Conservation (phyloP, 371 early-diverging fungal genomes). For the Mortierella sp. region DNA sequence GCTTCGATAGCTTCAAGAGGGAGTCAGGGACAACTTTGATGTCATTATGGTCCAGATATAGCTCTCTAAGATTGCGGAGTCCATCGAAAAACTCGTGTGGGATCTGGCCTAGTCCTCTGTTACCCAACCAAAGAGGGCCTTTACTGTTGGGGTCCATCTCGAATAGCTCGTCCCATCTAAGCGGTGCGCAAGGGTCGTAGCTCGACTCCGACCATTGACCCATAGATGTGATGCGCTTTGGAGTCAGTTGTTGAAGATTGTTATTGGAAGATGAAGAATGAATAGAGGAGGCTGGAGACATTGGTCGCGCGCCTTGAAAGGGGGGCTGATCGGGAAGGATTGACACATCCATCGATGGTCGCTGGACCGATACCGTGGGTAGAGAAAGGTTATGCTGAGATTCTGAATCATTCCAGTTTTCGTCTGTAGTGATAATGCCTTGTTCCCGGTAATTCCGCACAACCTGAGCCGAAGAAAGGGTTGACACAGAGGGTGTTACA, state of each 20-base stretch:
- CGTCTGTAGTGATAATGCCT: constrained; percentile 29
- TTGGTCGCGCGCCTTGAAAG: constrained; percentile 17
- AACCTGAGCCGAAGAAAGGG: constrained; percentile 29
- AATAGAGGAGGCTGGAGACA: constrained; percentile 26
- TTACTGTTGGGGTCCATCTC: constrained; percentile 57
- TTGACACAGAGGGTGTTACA: constrained; percentile 25
- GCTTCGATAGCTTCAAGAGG: constrained; percentile 60
- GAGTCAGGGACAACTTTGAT: constrained; percentile 58
- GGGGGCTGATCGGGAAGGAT: constrained; percentile 35
- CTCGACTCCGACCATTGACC: constrained; percentile 54
- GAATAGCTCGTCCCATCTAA: constrained; percentile 54
- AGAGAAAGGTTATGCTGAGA: constrained; percentile 9
- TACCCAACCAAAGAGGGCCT: constrained; percentile 51
- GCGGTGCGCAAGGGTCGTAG: constrained; percentile 51
- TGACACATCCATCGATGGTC: constrained; percentile 39
- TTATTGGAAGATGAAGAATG: constrained; percentile 23
- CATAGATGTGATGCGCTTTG: constrained; percentile 20
- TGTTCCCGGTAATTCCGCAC: constrained; percentile 18
- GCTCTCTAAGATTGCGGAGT: constrained; percentile 51
- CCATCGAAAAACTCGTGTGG: constrained; percentile 60
- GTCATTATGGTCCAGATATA: constrained; percentile 58
- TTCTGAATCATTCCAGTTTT: constrained; percentile 22
- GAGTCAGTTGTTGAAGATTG: background rate
- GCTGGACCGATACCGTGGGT: constrained; percentile 31
- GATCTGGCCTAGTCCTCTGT: constrained; percentile 50